Conservation (phyloP, 2,329 filamentous ascomycete species). For the Cytospora leucostoma region DNA sequence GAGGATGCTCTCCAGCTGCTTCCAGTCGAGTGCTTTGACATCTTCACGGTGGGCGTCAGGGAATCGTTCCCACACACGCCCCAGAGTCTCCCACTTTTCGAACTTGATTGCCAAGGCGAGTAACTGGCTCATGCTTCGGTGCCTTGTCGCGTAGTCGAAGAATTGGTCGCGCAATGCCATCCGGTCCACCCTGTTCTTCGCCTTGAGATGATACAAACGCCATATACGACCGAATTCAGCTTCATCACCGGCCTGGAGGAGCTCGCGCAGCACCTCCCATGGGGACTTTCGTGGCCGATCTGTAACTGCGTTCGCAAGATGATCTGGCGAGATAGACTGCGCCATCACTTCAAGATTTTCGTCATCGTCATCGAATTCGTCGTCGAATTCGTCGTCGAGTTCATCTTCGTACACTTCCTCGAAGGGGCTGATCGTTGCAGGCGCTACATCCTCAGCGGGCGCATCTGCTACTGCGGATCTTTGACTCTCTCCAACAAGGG, state of each 20-base stretch:
- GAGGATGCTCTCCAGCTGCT: slow-evolving; percentile 9
- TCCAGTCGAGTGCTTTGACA: slow-evolving; percentile 16
- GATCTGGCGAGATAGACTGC: not conserved
- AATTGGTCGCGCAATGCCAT: slow-evolving; percentile 13
- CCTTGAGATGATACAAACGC: slow-evolving; percentile 15
- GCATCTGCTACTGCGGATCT: not conserved
- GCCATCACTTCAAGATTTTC: not conserved
- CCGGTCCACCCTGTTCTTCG: not conserved
- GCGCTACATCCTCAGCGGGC: not conserved
- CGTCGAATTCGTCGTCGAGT: slow-evolving; percentile 3
- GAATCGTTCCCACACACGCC: slow-evolving; percentile 20
- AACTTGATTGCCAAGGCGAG: slow-evolving; percentile 19
- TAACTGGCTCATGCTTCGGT: slow-evolving; percentile 15
- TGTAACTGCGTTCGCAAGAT: not conserved
- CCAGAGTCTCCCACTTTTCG: slow-evolving; percentile 11
- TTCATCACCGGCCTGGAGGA: slow-evolving; percentile 2
- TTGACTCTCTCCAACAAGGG: not conserved
- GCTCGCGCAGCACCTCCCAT: not conserved
- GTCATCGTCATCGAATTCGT: slow-evolving; percentile 2
- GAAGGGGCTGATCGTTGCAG: not conserved
- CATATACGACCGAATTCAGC: slow-evolving; percentile 13
- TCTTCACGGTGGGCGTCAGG: slow-evolving; percentile 17
- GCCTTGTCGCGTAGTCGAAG: slow-evolving; percentile 18
- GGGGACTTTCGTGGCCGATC: not conserved
- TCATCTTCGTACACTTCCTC: not conserved